These are phyloP conservation scores for Ceriops tagal DNA, from an alignment of 345 rosid genomes.

Conservation along the genomic window DNA sequence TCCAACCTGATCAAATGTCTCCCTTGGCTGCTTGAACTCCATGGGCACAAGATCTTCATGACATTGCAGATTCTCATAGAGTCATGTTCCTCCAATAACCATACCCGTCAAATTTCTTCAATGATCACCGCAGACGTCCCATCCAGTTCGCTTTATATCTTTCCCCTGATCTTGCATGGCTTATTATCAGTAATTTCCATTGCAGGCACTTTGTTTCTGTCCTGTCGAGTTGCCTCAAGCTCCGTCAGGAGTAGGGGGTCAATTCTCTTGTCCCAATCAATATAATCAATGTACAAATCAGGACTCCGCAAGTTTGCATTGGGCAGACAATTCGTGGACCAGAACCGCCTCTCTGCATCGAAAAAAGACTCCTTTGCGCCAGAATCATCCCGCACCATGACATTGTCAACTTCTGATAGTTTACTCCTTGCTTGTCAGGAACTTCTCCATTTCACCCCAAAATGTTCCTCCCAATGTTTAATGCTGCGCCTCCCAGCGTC, in stretches of 20 bases:
- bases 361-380: constrained; percentile 3
- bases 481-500: not conserved
- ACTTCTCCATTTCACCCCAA: constrained; percentile 12
- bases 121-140: constrained; percentile 4
- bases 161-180: not conserved
- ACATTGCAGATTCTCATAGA: not conserved
- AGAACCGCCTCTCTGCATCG: constrained; percentile 4
- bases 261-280: constrained; percentile 10
- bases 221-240: not conserved
- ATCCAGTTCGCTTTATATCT: constrained; percentile 17
- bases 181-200: not conserved
- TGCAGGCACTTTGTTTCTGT: not conserved
- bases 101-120: constrained; percentile 4
- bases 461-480: constrained; percentile 8
- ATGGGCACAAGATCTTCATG: not conserved
- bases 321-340: not conserved
- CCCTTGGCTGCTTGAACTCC: too few relatives aligned
- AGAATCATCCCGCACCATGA: constrained; percentile 9
- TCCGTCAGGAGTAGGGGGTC: not conserved
- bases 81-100: constrained; percentile 12
- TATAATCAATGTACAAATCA: constrained; percentile 4
- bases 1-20: too few relatives aligned
- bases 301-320: not conserved
- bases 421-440: not conserved
- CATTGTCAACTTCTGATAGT: too few relatives aligned